phyloP scores from a whole-genome alignment of 1,284 basidiomycete genomes.

The Moesziomyces parantarcticus region DNA sequence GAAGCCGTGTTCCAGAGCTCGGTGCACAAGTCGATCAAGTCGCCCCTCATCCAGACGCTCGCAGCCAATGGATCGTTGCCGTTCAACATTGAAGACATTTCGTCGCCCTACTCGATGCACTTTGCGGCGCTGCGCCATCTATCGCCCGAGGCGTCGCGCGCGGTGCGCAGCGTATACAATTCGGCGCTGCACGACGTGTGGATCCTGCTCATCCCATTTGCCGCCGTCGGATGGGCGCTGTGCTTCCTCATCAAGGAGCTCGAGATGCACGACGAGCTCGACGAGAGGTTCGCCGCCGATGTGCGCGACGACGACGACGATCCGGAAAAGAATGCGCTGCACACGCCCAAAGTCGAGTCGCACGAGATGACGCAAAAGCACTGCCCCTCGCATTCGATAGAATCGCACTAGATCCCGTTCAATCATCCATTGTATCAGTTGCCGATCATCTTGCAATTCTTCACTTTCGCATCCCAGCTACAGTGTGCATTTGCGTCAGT shows the following conservation, averaged over 20 bases:
- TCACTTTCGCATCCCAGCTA: not conserved
- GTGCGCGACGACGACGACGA: slow-evolving; percentile 2
- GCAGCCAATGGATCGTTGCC: slow-evolving; percentile 25
- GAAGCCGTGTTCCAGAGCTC: slow-evolving; percentile 44
- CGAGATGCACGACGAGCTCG: slow-evolving; percentile 43
- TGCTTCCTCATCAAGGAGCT: slow-evolving; percentile 32
- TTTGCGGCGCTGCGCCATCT: slow-evolving; percentile 13
- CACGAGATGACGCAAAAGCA: not conserved
- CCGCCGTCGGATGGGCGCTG: slow-evolving; percentile 11
- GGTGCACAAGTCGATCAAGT: slow-evolving; percentile 28
- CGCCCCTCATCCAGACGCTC: slow-evolving; percentile 10
- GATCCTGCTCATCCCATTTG: slow-evolving; percentile 30
- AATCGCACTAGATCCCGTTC: too few species aligned
- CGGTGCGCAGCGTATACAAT: slow-evolving; percentile 22
- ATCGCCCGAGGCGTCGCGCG: slow-evolving; percentile 6
- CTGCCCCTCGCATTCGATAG: not conserved
- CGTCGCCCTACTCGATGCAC: slow-evolving; percentile 31
- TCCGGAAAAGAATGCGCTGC: slow-evolving; percentile 6
- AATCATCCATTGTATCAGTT: too few species aligned
- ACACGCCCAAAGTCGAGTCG: too few species aligned
- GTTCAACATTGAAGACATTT: slow-evolving; percentile 37
- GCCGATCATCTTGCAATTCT: not conserved
- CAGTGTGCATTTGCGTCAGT: too few species aligned
- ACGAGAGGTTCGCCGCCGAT: slow-evolving; percentile 27
- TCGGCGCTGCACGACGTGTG: slow-evolving; percentile 24